Percentiles rank a stretch among this genome's conserved stretches.
Evolutionary conservation across 1,284 basidiomycete species (phyloP).

Genomic region (Pyrrhoderma noxium): DNA sequence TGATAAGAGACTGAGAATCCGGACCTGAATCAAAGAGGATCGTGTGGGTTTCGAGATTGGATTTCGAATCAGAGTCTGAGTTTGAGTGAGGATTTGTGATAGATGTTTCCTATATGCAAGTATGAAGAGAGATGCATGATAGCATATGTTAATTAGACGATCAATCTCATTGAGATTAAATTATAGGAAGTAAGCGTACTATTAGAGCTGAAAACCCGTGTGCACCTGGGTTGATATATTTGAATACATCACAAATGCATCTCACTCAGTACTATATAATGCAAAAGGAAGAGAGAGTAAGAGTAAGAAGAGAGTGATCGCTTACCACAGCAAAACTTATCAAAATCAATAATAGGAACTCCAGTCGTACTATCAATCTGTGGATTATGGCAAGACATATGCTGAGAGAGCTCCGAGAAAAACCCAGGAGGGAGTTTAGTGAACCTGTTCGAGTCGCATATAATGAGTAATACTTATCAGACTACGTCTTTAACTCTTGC

Average conservation of each 20-base stretch:
- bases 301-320: neutral
- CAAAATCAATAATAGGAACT: constrained; percentile 62
- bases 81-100: no score
- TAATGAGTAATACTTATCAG: no score
- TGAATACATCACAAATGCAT: neutral
- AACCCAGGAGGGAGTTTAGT: constrained; percentile 73
- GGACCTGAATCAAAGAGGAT: constrained; percentile 79
- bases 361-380: constrained; percentile 47
- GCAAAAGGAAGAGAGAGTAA: neutral
- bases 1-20: constrained; percentile 60
- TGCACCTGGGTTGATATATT: constrained; percentile 42
- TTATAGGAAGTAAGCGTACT: constrained; percentile 22
- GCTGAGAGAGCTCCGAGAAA: constrained; percentile 59
- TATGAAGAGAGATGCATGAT: constrained; percentile 47
- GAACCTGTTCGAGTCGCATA: constrained; percentile 42
- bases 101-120: no score
- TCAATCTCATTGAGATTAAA: neutral
- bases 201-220: constrained; percentile 77
- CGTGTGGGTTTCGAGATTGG: constrained; percentile 37
- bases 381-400: constrained; percentile 45
- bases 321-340: constrained; percentile 71
- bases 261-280: neutral
- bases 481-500: no score
- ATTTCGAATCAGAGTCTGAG: no score
- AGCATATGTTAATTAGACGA: constrained; percentile 1